A percentile compares a stretch with the other conserved stretches of the same genome.
Conservation (phyloP, 2,329 filamentous ascomycete genomes). For the Fusarium sp. region DNA sequence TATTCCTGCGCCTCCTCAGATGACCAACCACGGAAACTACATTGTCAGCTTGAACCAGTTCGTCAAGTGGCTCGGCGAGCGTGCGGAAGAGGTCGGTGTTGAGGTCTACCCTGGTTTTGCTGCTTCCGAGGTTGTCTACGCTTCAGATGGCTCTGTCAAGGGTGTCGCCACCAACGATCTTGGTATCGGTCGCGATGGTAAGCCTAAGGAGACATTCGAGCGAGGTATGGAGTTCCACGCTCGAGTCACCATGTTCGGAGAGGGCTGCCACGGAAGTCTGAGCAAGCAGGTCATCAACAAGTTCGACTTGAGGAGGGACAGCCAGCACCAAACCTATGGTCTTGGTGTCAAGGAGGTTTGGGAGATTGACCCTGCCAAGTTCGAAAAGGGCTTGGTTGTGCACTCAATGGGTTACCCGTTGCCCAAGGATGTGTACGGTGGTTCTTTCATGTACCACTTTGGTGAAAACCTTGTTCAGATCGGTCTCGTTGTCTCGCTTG, state of each 20-base stretch:
- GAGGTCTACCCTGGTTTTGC: constrained; percentile 97
- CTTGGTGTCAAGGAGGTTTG: constrained; percentile 96
- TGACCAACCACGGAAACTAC: constrained; percentile 98
- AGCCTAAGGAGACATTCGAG: constrained; percentile 90
- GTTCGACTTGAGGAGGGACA: constrained; percentile 88
- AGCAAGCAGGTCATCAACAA: constrained; percentile 96
- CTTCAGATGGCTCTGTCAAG: constrained; percentile 84
- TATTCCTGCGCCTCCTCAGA: constrained; percentile 90
- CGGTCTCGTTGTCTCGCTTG: constrained; percentile 90
- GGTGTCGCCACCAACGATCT: constrained; percentile 97
- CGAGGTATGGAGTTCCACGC: constrained; percentile 99
- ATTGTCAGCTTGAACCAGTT: constrained; percentile 97
- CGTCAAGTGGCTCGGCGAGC: constrained; percentile 93
- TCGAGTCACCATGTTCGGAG: constrained; percentile 87
- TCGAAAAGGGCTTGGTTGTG: constrained; percentile 83
- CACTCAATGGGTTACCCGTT: constrained; percentile 96
- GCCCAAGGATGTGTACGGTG: constrained; percentile 89
- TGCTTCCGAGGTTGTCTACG: constrained; percentile 91
- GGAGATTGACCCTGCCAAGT: constrained; percentile 95
- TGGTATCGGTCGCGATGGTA: constrained; percentile 83
- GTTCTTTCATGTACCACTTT: constrained; percentile 99
- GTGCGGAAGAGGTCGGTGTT: constrained; percentile 95
- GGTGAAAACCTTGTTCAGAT: constrained; percentile 95
- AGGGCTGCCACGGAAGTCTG: constrained; percentile 95
- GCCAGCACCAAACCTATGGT: constrained; percentile 94